Percentiles rank a stretch among this genome's conserved stretches.
These are phyloP conservation scores for Elsinoe perseae DNA, from an alignment of 2,329 filamentous ascomycete species.

Conservation along the genomic window DNA sequence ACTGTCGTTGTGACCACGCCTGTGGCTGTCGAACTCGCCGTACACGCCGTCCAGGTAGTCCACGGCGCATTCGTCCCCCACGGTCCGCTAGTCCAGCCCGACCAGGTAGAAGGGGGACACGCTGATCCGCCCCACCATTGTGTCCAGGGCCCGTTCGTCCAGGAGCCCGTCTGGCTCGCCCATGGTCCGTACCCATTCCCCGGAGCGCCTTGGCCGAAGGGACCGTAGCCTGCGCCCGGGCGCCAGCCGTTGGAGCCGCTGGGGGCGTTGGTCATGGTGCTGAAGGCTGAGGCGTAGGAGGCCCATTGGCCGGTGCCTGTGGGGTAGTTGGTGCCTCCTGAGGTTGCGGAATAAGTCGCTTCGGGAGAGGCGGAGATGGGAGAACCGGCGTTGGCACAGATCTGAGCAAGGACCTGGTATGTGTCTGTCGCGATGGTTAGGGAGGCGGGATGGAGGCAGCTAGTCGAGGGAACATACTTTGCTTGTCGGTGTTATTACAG, in stretches of 20 bases:
- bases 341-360: conserved; percentile 23
- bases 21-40: conserved; percentile 28
- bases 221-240: conserved; percentile 19
- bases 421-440: conserved; percentile 10
- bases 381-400: conserved; percentile 25
- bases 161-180: conserved; percentile 24
- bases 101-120: conserved; percentile 30
- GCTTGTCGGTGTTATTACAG: conserved; percentile 24
- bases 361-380: conserved; percentile 23
- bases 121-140: conserved; percentile 30
- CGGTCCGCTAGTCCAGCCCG: conserved; percentile 28
- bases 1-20: conserved; percentile 26
- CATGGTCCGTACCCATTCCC: conserved; percentile 30
- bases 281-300: conserved; percentile 26
- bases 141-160: conserved; percentile 31
- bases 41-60: conserved; percentile 31
- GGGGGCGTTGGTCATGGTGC: conserved; percentile 13
- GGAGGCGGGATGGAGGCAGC: neutral
- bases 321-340: conserved; percentile 20
- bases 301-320: conserved; percentile 25
- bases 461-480: neutral
- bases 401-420: conserved; percentile 25
- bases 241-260: conserved; percentile 18
- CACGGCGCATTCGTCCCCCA: conserved; percentile 29
- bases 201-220: conserved; percentile 19